Evolutionary conservation across 371 early-diverging fungal species (phyloP), one percentile per base, ranked within the genome.

Genomic region (Circinella minor): DNA sequence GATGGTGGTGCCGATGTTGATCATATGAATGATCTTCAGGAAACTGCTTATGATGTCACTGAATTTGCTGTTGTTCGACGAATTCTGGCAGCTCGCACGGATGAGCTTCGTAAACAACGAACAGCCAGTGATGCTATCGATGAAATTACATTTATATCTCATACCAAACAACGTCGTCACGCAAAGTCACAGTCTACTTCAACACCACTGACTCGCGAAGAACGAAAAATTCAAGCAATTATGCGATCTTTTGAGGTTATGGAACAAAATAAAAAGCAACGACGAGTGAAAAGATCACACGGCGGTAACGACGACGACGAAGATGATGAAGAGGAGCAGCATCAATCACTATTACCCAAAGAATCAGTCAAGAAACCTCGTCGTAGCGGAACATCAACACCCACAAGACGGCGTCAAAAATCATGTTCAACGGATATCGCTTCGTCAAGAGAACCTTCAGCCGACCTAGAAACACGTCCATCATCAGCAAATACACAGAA

Each of bases 141-240:
- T 68, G 74, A 71, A 67, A 78, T 67, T 18, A 80, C 84, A 0
- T 83, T 80, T 46, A 67, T 74, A 11, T 81, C 80, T 4, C 73
- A 78, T 17, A 68, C 73, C 8, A 85, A 80, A 55, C 81, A 87
- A 71, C 76, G 69, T 54, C 20, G 71, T 54, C 65, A 73, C 17
- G 60, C 65, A 69, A 75, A 48, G 66, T 43, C 72, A 49, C 72
- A 73, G 61, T 38, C 65, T 61, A 6, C 37, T 61, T 18, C 57
- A 9, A 43, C 43, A 9, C 74, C 75, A 55, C 60, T 90, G 69
- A 86, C 91, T 0, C 81, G 92, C 8, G 92, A 92, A 68, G 91
- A 92, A 67, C 85, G 90, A 51, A 91, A 91, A 74, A 87, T 91
- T 61, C 89, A 91, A 65, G 85, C 82, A 18, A 77, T 89, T 54